Conservation (phyloP, 1,284 basidiomycete species). For the Apiotrichum porosum region DNA sequence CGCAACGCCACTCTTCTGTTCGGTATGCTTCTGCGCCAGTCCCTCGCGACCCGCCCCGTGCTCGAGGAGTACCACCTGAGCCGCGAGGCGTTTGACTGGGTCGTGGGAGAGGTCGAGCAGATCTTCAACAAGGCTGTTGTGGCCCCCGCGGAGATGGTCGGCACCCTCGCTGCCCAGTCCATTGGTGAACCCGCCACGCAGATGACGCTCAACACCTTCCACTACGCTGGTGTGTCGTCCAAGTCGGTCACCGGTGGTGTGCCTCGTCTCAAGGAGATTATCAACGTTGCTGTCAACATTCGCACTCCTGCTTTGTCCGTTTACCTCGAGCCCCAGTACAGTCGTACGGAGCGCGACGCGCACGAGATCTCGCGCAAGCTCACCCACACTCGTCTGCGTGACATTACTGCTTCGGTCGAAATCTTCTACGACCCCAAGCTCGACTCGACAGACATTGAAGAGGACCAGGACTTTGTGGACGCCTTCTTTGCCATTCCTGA, state of each 20-base stretch:
- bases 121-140: conserved; percentile 89
- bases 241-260: conserved; percentile 99
- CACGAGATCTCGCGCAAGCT: conserved; percentile 53
- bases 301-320: conserved; percentile 95
- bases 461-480: conserved; percentile 93
- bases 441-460: conserved; percentile 87
- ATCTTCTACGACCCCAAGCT: conserved; percentile 98
- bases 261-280: conserved; percentile 95
- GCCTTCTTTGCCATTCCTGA: conserved; percentile 99
- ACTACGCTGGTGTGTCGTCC: conserved; percentile 96
- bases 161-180: conserved; percentile 93
- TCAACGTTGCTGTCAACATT: conserved; percentile 98
- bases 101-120: conserved; percentile 89
- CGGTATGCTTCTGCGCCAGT: conserved; percentile 85
- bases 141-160: conserved; percentile 98
- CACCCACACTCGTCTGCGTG: conserved; percentile 89
- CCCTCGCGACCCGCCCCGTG: conserved; percentile 75
- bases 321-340: conserved; percentile 72
- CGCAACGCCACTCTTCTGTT: conserved; percentile 87
- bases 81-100: conserved; percentile 93
- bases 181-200: conserved; percentile 99
- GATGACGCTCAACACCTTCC: conserved; percentile 96
- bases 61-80: conserved; percentile 82
- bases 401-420: conserved; percentile 91
- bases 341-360: conserved; percentile 63